Evolutionary conservation across 345 rosid genomes (phyloP).

Genomic region (Sisymbrium altissimum): DNA sequence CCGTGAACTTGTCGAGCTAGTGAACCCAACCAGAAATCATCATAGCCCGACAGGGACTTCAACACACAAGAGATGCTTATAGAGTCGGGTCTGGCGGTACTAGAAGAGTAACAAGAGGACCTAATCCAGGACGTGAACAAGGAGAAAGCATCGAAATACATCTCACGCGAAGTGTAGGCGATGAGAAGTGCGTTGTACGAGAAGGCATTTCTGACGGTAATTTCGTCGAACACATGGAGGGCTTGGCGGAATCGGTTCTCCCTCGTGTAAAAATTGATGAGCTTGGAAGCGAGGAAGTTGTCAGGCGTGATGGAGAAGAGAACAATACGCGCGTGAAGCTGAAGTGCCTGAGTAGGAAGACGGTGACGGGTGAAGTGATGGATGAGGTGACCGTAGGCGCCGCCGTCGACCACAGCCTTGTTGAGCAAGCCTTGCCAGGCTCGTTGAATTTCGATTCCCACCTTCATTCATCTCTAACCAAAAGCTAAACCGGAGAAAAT

Average conservation of each 20-base stretch:
- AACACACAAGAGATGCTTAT: slow-evolving; percentile 57
- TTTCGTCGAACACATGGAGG: slow-evolving; percentile 64
- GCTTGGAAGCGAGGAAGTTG: slow-evolving; percentile 75
- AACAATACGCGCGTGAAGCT: slow-evolving; percentile 74
- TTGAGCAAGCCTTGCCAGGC: slow-evolving; percentile 31
- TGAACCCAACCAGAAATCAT: slow-evolving; percentile 25
- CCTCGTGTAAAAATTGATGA: slow-evolving; percentile 52
- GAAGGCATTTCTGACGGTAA: slow-evolving; percentile 51
- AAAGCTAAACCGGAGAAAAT: slow-evolving; percentile 13
- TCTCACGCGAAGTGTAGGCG: slow-evolving; percentile 51
- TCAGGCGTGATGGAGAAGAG: slow-evolving; percentile 46
- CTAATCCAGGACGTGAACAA: slow-evolving; percentile 48
- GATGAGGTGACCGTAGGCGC: slow-evolving; percentile 59
- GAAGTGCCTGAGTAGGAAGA: slow-evolving; percentile 65
- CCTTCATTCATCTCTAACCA: slow-evolving; percentile 34
- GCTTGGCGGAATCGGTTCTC: slow-evolving; percentile 41
- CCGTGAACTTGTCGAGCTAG: slow-evolving; percentile 61
- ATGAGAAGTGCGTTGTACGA: slow-evolving; percentile 76
- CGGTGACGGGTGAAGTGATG: slow-evolving; percentile 48
- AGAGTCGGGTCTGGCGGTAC: slow-evolving; percentile 43
- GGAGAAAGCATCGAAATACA: slow-evolving; percentile 44
- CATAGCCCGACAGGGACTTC: slow-evolving; percentile 47
- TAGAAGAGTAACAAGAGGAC: slow-evolving; percentile 17
- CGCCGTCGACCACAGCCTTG: slow-evolving; percentile 44
- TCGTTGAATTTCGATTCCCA: slow-evolving; percentile 36